Base-by-base conservation (phyloP, 352 stramenopile genomes). In the Globisporangium takayamanum region DNA sequence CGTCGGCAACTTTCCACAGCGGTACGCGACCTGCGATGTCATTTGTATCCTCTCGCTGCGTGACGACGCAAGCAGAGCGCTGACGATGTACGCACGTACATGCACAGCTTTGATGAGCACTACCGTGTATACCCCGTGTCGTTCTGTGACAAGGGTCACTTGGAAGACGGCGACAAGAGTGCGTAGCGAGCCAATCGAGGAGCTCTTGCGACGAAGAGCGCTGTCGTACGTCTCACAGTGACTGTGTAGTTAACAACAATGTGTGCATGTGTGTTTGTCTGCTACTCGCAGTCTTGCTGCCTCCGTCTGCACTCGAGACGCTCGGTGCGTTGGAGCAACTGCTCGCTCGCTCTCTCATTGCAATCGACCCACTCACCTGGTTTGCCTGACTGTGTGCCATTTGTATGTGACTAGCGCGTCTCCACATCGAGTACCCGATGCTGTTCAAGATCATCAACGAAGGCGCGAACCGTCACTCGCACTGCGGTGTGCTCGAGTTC, bases 351-450 rank as follows among this genome's bases (percentile, higher is more conserved):
- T 57, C 1, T 46, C 16, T 52, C 15, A 5, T 14, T 5, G 55
- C 39, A n/a, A 62, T 55, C 20, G 50, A 33, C 26, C 30, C 6
- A n/a, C 49, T 47, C 11, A 53, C 15, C 2, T 49, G 10, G n/a
- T 42, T 48, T 8, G n/a, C 22, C 30, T 56, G 45, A 28, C 45
- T 14, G n/a, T 22, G 14, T 33, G 4, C 16, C 20, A 25, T 22
- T 50, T 44, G 2, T 55, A 39, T 59, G 6, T 51, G 8, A 18
- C 11, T 33, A 92, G 82, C 80, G 36, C 80, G 80, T 28, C 74
- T 98, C 49, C 89, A 98, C 68, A 97, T 99, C 28, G 96, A 99
- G 70, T 99, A 99, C 71, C 97, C 97, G 57, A 99, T 99, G 96
- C 84, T 99, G 14, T 99, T 99, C 70, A 94, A 98, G 64, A 80